phyloP scores from a whole-genome alignment of 371 early-diverging fungal species.

The Zopfochytrium polystomum region DNA sequence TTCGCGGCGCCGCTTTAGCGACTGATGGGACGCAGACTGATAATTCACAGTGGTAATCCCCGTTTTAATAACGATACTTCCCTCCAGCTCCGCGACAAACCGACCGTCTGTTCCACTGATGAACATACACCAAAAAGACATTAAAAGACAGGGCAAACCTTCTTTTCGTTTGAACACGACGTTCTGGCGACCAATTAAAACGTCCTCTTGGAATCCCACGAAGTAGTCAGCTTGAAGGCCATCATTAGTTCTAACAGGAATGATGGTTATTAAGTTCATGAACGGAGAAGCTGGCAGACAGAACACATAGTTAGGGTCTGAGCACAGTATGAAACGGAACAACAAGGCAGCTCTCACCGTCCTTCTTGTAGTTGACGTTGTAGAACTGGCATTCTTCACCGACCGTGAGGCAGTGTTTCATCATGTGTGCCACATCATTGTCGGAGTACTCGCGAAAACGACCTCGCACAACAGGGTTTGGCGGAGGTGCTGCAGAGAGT shows the following conservation, averaged over 20 bases:
- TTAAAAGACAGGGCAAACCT: too few relatives aligned
- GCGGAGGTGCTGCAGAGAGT: slow-evolving; percentile 9
- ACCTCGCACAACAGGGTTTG: slow-evolving; percentile 16
- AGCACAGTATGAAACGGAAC: neutral
- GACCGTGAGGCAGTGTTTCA: slow-evolving; percentile 48
- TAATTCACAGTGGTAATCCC: too few relatives aligned
- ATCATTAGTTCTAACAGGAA: slow-evolving; percentile 53
- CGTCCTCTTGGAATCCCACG: slow-evolving; percentile 67
- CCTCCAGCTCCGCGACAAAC: too few relatives aligned
- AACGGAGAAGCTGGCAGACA: slow-evolving; percentile 66
- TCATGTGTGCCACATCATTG: slow-evolving; percentile 43
- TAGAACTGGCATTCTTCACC: slow-evolving; percentile 61
- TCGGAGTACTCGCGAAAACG: slow-evolving; percentile 20
- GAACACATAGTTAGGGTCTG: neutral
- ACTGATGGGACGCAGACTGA: too few relatives aligned
- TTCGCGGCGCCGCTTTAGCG: too few relatives aligned
- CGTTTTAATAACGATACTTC: too few relatives aligned
- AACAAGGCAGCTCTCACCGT: neutral
- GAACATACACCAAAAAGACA: too few relatives aligned
- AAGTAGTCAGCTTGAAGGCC: slow-evolving; percentile 55
- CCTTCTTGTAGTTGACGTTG: slow-evolving; percentile 48
- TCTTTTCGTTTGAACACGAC: too few relatives aligned
- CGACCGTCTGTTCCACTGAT: too few relatives aligned
- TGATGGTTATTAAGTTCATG: slow-evolving; percentile 62
- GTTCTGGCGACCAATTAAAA: too few relatives aligned